Conservation (phyloP, 805 yeast genomes). For the Suhomyces sp. region DNA sequence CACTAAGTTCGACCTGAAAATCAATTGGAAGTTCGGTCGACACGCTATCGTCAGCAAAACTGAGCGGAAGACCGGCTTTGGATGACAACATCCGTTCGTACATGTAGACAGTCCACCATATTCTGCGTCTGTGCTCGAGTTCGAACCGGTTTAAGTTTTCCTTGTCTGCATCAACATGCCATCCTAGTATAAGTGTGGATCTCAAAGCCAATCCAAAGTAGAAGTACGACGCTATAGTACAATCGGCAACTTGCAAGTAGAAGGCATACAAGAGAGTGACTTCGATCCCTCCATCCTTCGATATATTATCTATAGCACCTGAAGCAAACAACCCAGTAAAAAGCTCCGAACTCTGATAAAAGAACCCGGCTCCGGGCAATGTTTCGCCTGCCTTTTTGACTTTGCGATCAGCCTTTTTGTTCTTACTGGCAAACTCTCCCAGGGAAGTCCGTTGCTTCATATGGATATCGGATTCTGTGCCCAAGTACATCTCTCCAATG, state of each 20-base stretch:
- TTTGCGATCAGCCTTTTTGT: slow-evolving; percentile 14
- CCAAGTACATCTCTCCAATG: slow-evolving; percentile 78
- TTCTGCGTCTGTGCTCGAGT: slow-evolving; percentile 48
- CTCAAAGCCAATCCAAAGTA: slow-evolving; percentile 75
- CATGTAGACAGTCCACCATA: slow-evolving; percentile 52
- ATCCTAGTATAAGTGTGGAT: slow-evolving; percentile 68
- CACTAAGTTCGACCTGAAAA: slow-evolving; percentile 53
- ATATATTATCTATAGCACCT: slow-evolving; percentile 75
- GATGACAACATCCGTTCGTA: slow-evolving; percentile 72
- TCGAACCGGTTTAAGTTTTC: slow-evolving; percentile 52
- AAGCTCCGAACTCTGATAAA: slow-evolving; percentile 74
- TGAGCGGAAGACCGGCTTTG: slow-evolving; percentile 75
- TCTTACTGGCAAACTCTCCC: slow-evolving; percentile 13
- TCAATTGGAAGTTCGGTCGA: slow-evolving; percentile 74
- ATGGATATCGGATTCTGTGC: slow-evolving; percentile 65
- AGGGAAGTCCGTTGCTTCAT: slow-evolving; percentile 27
- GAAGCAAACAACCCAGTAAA: slow-evolving; percentile 75
- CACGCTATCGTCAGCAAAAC: slow-evolving; percentile 78
- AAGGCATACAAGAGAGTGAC: slow-evolving; percentile 73
- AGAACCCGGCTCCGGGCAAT: slow-evolving; percentile 76
- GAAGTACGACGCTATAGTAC: slow-evolving; percentile 77
- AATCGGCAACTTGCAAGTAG: slow-evolving; percentile 78
- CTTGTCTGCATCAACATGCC: slow-evolving; percentile 80
- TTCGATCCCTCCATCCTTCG: slow-evolving; percentile 78
- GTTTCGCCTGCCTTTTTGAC: slow-evolving; percentile 29